Evolutionary conservation across 352 stramenopile species (phyloP).

Genomic region (Pythium biforme): DNA sequence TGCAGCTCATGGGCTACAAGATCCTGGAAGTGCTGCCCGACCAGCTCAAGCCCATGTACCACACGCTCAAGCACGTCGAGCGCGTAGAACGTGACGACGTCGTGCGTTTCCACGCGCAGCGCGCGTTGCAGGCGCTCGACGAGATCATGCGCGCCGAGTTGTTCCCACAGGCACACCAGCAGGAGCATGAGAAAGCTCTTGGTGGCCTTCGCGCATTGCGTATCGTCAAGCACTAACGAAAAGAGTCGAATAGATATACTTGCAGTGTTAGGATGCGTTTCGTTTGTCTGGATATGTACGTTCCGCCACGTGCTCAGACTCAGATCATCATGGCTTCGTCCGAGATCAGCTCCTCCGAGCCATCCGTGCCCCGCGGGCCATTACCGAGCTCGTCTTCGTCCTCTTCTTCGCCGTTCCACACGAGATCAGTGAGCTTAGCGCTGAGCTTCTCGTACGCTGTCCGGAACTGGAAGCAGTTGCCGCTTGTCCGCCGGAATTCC

Average conservation of each 20-base stretch:
- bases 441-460: conserved; percentile 71
- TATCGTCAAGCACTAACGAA: conserved; percentile 42
- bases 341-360: conserved; percentile 69
- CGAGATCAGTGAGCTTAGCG: conserved; percentile 44
- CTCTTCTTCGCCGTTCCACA: conserved; percentile 44
- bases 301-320: not conserved
- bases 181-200: conserved; percentile 32
- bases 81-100: conserved; percentile 61
- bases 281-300: not conserved
- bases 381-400: conserved; percentile 20
- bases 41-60: conserved; percentile 71
- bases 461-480: conserved; percentile 71
- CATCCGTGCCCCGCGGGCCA: conserved; percentile 12
- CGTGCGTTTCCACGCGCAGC: conserved; percentile 63
- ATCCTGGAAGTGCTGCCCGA: conserved; percentile 72
- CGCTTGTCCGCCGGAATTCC: conserved; percentile 71
- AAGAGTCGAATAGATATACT: conserved; percentile 20
- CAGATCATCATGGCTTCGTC: conserved; percentile 86
- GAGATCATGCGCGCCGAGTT: conserved; percentile 74
- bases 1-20: conserved; percentile 75
- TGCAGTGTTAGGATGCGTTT: not conserved
- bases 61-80: conserved; percentile 71
- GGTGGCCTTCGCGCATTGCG: conserved; percentile 46
- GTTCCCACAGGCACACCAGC: conserved; percentile 40
- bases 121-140: conserved; percentile 49